Evolutionary conservation across 2,329 filamentous ascomycete species (phyloP), one percentile per base, ranked within the genome.

Genomic region (Aaosphaeria pasadenensis): DNA sequence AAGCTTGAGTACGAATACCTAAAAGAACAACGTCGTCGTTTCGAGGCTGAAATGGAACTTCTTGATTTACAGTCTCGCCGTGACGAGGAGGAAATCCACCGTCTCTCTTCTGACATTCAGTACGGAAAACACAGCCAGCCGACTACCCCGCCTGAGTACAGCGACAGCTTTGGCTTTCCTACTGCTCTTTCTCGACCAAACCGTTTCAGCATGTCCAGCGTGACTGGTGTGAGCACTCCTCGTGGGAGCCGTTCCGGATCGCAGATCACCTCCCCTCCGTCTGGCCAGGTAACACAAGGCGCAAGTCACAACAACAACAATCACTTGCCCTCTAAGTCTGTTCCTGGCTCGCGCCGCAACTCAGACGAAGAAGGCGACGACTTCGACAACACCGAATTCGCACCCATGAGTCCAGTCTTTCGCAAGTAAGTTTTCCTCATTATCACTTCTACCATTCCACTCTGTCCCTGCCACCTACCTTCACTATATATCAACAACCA

Each of bases 91-190:
- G 91, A 96, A 66, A 85, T 95, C 61, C 84, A 87, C 49, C 85
- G 89, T 68, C 88, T 97, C 75, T 87, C 91, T 62, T 86, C 90
- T 59, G 88, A 94, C 58, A 79, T 95, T 35, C 57, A 58, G n/a
- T 65, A 84, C 51, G 88, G 88, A 46, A 88, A 91, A 62, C 89
- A 95, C 67, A 96, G 89, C 59, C 92, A 97, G 73, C 94, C 94
- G 11, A 96, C 94, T 2, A 99, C 94, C 24, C 94, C 94, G 24
- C 94, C 94, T 31, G 94, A 97, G 70, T 92, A 94, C 70, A 86
- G 85, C 59, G 90, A 95, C 44, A 83, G 81, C 50, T 84, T 83
- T 52, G 86, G 86, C 39, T 92, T 95, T 62, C 85, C 88, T 47
- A 85, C 84, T 62, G 84, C 88, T 57, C 88, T 94, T 66, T 90